Evolutionary conservation across 164 flowering plant genomes (phyloP).

Genomic region (Protea cynaroides): DNA sequence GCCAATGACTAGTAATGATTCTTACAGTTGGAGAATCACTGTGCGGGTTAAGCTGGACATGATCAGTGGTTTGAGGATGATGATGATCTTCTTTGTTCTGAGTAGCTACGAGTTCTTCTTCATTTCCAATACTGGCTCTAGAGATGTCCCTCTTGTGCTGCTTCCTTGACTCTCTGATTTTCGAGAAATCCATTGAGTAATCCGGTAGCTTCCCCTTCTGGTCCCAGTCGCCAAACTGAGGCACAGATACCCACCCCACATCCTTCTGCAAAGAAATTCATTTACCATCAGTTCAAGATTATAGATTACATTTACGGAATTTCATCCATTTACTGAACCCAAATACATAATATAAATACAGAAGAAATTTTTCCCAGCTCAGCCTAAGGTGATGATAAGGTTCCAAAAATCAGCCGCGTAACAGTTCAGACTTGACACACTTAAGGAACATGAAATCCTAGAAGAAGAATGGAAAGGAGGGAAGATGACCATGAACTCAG

Average conservation of each 20-base stretch:
- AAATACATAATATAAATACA: neutral
- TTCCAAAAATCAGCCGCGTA: no score
- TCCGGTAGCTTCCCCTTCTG: constrained; percentile 62
- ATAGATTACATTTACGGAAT: neutral
- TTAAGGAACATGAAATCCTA: no score
- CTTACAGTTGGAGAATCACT: constrained; percentile 50
- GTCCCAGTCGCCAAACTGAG: constrained; percentile 84
- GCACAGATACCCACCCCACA: constrained; percentile 66
- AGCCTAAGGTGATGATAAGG: no score
- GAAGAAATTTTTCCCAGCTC: no score
- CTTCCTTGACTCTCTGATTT: constrained; percentile 68
- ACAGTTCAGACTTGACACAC: no score
- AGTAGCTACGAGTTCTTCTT: constrained; percentile 51
- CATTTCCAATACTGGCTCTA: constrained; percentile 71
- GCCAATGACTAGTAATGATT: no score
- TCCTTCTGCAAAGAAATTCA: constrained; percentile 26
- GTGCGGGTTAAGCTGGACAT: constrained; percentile 23
- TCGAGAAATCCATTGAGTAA: constrained; percentile 70
- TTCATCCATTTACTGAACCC: neutral
- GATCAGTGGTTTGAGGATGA: constrained; percentile 12
- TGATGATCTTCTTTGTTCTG: constrained; percentile 3
- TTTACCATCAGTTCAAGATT: no score
- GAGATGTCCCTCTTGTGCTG: constrained; percentile 70
- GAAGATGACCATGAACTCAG: no score
- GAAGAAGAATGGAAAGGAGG: no score